A percentile compares a stretch with the other conserved stretches of the same genome.
These are phyloP conservation scores for Phytopythium delawarense DNA, from an alignment of 352 stramenopile genomes.

Conservation along the genomic window DNA sequence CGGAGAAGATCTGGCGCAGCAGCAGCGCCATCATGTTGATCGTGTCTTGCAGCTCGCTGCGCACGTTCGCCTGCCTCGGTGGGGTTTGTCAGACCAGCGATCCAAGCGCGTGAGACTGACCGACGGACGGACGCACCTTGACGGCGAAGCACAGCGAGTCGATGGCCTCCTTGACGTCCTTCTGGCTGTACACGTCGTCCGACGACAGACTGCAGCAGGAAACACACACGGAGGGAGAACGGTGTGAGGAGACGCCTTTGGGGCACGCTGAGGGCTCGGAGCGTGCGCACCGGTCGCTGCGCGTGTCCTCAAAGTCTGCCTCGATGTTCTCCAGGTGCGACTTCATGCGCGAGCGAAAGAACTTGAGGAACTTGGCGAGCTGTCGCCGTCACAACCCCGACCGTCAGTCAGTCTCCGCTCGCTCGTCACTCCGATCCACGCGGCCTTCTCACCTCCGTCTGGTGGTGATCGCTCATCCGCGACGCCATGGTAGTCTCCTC, in stretches of 20 bases:
- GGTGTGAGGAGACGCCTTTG: background rate
- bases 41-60: slow-evolving; percentile 75
- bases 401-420: background rate
- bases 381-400: slow-evolving; percentile 11
- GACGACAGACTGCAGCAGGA: slow-evolving; percentile 39
- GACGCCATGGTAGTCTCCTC: slow-evolving; percentile 12
- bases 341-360: slow-evolving; percentile 73
- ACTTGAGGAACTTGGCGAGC: slow-evolving; percentile 83
- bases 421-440: background rate
- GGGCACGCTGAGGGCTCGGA: background rate
- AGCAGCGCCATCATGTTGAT: slow-evolving; percentile 87
- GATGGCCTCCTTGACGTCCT: slow-evolving; percentile 73
- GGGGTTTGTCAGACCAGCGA: background rate
- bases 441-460: slow-evolving; percentile 47
- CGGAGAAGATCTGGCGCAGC: slow-evolving; percentile 73
- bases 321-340: slow-evolving; percentile 81
- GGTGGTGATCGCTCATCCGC: slow-evolving; percentile 45
- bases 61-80: slow-evolving; percentile 48
- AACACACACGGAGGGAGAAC: background rate
- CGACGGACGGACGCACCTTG: slow-evolving; percentile 31
- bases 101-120: no score
- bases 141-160: slow-evolving; percentile 76
- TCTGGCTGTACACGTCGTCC: slow-evolving; percentile 82
- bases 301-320: slow-evolving; percentile 82
- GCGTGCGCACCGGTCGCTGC: slow-evolving; percentile 43